phyloP scores from a whole-genome alignment of 2,329 filamentous ascomycete genomes.

The Celoporthe dispersa region DNA sequence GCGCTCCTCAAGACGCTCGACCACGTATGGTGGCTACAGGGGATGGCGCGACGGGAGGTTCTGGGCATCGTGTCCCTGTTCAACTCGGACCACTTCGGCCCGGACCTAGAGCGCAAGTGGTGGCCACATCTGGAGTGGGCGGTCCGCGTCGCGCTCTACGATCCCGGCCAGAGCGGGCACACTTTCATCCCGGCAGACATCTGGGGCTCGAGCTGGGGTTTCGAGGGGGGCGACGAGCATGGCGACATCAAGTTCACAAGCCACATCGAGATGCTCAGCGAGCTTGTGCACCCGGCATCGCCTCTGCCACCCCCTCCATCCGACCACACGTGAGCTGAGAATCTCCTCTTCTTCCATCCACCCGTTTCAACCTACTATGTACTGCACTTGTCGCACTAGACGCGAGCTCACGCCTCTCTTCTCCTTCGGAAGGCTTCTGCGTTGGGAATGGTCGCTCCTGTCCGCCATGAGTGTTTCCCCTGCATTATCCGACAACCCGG shows the following conservation, averaged over 20 bases:
- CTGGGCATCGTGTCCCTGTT: conserved; percentile 65
- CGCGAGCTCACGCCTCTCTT: conserved; percentile 19
- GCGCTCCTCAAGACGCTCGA: conserved; percentile 66
- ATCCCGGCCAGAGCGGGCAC: conserved; percentile 50
- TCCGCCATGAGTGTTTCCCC: background rate
- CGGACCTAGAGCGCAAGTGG: conserved; percentile 51
- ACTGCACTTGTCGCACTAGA: conserved; percentile 13
- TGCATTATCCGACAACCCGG: conserved; percentile 14
- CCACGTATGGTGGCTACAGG: conserved; percentile 70
- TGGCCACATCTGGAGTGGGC: conserved; percentile 67
- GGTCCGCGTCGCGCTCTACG: conserved; percentile 61
- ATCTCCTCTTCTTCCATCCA: conserved; percentile 8
- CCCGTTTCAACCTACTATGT: too few relatives aligned
- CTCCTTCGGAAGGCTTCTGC: conserved; percentile 12
- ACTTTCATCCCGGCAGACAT: conserved; percentile 58
- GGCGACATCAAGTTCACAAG: conserved; percentile 41
- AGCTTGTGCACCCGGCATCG: conserved; percentile 39
- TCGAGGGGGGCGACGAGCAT: conserved; percentile 45
- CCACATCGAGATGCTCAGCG: conserved; percentile 52
- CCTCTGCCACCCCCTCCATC: conserved; percentile 20
- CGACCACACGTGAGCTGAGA: conserved; percentile 26
- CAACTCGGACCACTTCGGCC: conserved; percentile 54
- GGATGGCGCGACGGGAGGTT: conserved; percentile 68
- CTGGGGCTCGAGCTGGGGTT: conserved; percentile 59
- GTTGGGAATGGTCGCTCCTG: conserved; percentile 8